Conservation (phyloP, 139 green algal species). For the Chlorella ohadii region DNA sequence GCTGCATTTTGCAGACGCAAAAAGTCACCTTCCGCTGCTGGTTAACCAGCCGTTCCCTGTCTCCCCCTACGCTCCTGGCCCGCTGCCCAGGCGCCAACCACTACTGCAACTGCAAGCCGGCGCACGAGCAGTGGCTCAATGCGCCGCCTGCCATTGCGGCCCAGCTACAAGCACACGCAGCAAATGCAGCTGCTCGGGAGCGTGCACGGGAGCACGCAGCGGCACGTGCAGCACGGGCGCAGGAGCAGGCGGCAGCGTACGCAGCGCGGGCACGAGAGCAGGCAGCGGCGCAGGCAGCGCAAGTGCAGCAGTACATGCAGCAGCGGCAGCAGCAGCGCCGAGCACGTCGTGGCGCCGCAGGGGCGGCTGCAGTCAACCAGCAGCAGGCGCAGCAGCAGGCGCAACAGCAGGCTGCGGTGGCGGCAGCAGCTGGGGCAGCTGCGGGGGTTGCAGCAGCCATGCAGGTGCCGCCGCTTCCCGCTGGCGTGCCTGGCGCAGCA, state of each 20-base stretch:
- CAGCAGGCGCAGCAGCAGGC: not conserved
- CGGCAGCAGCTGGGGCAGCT: not conserved
- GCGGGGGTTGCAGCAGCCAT: not conserved
- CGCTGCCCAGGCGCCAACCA: not conserved
- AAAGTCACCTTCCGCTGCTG: too few species aligned
- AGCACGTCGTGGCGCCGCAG: not conserved
- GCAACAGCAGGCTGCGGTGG: too few species aligned
- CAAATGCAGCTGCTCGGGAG: not conserved
- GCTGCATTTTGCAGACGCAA: too few species aligned
- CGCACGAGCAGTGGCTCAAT: not conserved
- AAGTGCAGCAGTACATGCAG: not conserved
- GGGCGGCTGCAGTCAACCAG: not conserved
- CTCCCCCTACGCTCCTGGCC: too few species aligned
- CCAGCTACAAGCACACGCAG: not conserved
- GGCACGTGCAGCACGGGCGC: not conserved
- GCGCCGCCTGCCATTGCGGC: not conserved
- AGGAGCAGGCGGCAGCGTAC: not conserved
- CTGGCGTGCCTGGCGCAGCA: too few species aligned
- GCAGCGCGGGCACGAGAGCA: too few species aligned
- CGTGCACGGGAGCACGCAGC: not conserved
- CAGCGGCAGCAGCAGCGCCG: not conserved
- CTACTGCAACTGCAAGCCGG: slow-evolving; percentile 22
- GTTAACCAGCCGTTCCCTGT: too few species aligned
- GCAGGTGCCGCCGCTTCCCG: not conserved
- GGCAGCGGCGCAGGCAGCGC: not conserved